A percentile compares a stretch with the other conserved stretches of the same genome.
phyloP scores from a whole-genome alignment of 1,139 yeast species.

The Spencermartinsiella ligniputridi region DNA sequence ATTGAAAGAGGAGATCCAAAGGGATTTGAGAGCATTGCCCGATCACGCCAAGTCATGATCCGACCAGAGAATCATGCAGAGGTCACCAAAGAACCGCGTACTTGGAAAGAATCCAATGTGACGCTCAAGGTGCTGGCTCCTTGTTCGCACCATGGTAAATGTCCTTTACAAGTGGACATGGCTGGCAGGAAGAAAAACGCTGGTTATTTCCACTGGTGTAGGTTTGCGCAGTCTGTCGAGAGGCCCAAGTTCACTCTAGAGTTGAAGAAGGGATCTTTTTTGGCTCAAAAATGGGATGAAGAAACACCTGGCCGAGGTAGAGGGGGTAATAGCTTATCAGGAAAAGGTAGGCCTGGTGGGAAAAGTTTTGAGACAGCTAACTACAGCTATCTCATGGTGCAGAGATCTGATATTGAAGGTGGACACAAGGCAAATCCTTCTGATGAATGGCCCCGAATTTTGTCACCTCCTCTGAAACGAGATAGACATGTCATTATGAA shows the following conservation, averaged over 20 bases:
- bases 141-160: slow-evolving; percentile 80
- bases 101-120: slow-evolving; percentile 43
- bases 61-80: slow-evolving; percentile 63
- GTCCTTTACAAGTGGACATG: slow-evolving; percentile 82
- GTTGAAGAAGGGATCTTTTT: slow-evolving; percentile 70
- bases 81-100: slow-evolving; percentile 64
- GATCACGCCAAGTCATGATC: slow-evolving; percentile 84
- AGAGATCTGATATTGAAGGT: slow-evolving; percentile 42
- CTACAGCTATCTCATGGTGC: slow-evolving; percentile 70
- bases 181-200: slow-evolving; percentile 55
- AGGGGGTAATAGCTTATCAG: slow-evolving; percentile 45
- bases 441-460: slow-evolving; percentile 50
- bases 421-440: background rate
- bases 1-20: slow-evolving; percentile 86
- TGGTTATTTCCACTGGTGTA: slow-evolving; percentile 53
- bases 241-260: slow-evolving; percentile 78
- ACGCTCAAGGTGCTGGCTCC: slow-evolving; percentile 63
- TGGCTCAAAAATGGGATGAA: slow-evolving; percentile 70
- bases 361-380: slow-evolving; percentile 68
- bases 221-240: slow-evolving; percentile 65
- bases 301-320: slow-evolving; percentile 25
- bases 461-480: slow-evolving; percentile 67
- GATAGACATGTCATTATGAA: slow-evolving; percentile 80
- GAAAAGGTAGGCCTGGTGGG: slow-evolving; percentile 74
- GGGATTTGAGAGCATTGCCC: slow-evolving; percentile 83